A percentile compares a stretch with the other conserved stretches of the same genome.
Conservation (phyloP, 805 yeast genomes). For the Myxozyma udenii region DNA sequence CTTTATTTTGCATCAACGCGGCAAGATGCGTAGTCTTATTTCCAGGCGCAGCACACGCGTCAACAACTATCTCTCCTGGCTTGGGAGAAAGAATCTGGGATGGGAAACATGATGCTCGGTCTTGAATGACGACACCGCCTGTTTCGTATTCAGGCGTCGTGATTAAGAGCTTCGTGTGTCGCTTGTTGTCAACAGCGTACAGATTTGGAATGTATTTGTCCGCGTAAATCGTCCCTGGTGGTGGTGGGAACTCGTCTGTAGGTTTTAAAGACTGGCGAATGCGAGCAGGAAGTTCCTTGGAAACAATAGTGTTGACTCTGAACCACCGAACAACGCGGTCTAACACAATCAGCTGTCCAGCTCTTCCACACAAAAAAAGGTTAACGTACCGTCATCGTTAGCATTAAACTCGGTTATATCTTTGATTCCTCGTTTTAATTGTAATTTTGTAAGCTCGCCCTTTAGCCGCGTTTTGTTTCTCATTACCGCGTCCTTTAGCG, state of each 20-base stretch:
- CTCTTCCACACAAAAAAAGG: not conserved
- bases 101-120: slow-evolving; percentile 95
- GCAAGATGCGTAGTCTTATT: slow-evolving; percentile 94
- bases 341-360: not conserved
- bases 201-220: slow-evolving; percentile 74
- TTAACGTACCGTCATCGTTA: slow-evolving; percentile 2
- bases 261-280: slow-evolving; percentile 11
- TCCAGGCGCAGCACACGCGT: slow-evolving; percentile 98
- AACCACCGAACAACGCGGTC: slow-evolving; percentile 46
- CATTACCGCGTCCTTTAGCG: slow-evolving; percentile 76
- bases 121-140: slow-evolving; percentile 88
- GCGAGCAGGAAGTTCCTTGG: slow-evolving; percentile 34
- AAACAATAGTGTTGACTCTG: slow-evolving; percentile 57
- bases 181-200: slow-evolving; percentile 74
- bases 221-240: slow-evolving; percentile 59
- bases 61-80: slow-evolving; percentile 66
- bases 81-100: slow-evolving; percentile 71
- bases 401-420: slow-evolving; percentile 38
- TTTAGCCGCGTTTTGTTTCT: slow-evolving; percentile 74
- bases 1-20: slow-evolving; percentile 47
- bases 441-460: slow-evolving; percentile 77
- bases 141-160: slow-evolving; percentile 60
- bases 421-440: slow-evolving; percentile 65
- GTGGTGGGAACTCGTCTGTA: slow-evolving; percentile 28
- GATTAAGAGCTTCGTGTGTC: slow-evolving; percentile 54